Conservation (phyloP, 78 protist genomes). For the Dictyostelium discoideum region dicty_2.7 NC_007088.5:5300001-5300500, state of each 20-base stretch:
- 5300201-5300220: not conserved
- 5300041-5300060: conserved; percentile 40
- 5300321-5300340: conserved; percentile 66
- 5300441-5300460: conserved; percentile 77
- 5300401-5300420: conserved; percentile 55
- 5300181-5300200: not conserved
- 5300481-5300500: not conserved
- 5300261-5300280: conserved; percentile 43
- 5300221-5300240: too few relatives aligned
- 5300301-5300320: conserved; percentile 31
- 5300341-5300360: conserved; percentile 57
- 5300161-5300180: not conserved
- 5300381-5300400: conserved; percentile 69
- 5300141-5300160: conserved; percentile 51
- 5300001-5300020: conserved; percentile 30
- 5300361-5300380: conserved; percentile 77
- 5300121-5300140: conserved; percentile 53
- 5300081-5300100: conserved; percentile 33
- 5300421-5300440: conserved; percentile 63
- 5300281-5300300: conserved; percentile 35
- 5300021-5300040: conserved; percentile 13
- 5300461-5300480: conserved; percentile 19
- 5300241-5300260: conserved; percentile 24
- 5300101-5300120: conserved; percentile 55
- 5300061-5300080: conserved; percentile 18